Evolutionary conservation across 106 monocot genomes (phyloP), one percentile per base, ranked within the genome.

Genomic region (Apostasia ramifera): DNA sequence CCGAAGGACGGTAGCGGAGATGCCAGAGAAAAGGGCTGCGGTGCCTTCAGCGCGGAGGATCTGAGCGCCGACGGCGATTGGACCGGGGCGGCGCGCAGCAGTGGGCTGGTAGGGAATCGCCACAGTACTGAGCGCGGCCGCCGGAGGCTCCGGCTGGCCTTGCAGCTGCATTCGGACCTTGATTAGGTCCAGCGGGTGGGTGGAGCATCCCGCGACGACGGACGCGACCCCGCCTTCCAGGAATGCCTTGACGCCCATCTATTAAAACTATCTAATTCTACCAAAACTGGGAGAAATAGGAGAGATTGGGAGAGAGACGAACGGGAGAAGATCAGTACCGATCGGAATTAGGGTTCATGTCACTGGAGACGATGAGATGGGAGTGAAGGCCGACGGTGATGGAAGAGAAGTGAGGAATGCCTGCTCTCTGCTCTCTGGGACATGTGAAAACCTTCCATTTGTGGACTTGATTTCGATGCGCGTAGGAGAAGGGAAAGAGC

Each of bases 131-230:
- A 61, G 65, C 38, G 71, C 64, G 13, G 54, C 39, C 57, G 55
- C 44, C 55, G 47, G 59, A 12, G 81, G 61, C 26, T 26, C 26
- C 15, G 71, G 13, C 58, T 81, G 76, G 64, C 89, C 89, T 53
- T 90, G 89, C 43, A 86, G 83, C 77, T 90, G 89, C 89, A 90
- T 85, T n/a, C 89, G 79, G 61, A 90, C 89, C 67, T 90, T 90
- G 72, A 90, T 81, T 9, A 90, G 85, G 66, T 90, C 89, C 40
- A 90, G 74, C 3, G 89, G 89, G 70, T 90, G 89, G 53, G 86
- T 90, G 15, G 86, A 86, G 73, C 86, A 83, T 7, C 90, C 90
- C 62, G 90, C 90, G 39, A 90, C 78, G 39, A 90, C 71, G 44
- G 86, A 83, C 10, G 90, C 90, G 69, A 86, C 79, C 5, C 90